Conservation (phyloP, 2,329 filamentous ascomycete genomes). For the Tolypocladium sp. region DNA sequence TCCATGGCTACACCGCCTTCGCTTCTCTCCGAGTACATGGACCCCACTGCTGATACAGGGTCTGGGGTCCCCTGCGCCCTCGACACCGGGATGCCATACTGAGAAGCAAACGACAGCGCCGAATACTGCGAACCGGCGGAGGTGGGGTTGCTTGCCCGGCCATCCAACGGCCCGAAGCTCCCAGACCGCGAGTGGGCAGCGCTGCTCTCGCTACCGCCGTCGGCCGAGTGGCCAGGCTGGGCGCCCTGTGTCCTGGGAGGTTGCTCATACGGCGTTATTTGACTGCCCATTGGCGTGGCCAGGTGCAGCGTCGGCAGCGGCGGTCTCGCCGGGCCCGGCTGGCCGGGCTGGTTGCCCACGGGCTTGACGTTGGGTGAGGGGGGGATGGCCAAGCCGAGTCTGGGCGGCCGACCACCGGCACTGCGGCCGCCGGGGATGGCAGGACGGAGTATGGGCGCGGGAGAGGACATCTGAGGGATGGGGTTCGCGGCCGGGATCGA, state of each 20-base stretch:
- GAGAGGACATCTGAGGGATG: conserved; percentile 58
- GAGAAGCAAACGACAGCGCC: conserved; percentile 68
- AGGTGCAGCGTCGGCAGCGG: conserved; percentile 72
- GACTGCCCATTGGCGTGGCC: conserved; percentile 80
- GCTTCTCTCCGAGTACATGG: conserved; percentile 71
- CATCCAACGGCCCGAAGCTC: conserved; percentile 71
- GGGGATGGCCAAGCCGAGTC: conserved; percentile 83
- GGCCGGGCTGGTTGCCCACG: conserved; percentile 43
- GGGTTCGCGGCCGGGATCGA: conserved; percentile 23
- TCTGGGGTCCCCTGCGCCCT: conserved; percentile 65
- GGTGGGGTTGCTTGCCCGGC: conserved; percentile 68
- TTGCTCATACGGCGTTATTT: conserved; percentile 61
- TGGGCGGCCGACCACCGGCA: conserved; percentile 57
- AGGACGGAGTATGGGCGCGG: conserved; percentile 72
- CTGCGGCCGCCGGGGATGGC: conserved; percentile 65
- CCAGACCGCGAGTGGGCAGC: conserved; percentile 72
- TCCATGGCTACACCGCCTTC: conserved; percentile 73
- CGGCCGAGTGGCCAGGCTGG: conserved; percentile 56
- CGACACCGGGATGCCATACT: conserved; percentile 57
- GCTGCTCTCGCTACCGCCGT: conserved; percentile 72
- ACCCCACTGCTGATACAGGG: conserved; percentile 80
- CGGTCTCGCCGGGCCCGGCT: conserved; percentile 30
- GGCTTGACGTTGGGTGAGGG: conserved; percentile 76
- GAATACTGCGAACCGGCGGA: conserved; percentile 86
- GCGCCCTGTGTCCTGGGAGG: conserved; percentile 39